Base-by-base conservation (phyloP, 148 eudicot genomes). In the Diospyros kaki region DNA sequence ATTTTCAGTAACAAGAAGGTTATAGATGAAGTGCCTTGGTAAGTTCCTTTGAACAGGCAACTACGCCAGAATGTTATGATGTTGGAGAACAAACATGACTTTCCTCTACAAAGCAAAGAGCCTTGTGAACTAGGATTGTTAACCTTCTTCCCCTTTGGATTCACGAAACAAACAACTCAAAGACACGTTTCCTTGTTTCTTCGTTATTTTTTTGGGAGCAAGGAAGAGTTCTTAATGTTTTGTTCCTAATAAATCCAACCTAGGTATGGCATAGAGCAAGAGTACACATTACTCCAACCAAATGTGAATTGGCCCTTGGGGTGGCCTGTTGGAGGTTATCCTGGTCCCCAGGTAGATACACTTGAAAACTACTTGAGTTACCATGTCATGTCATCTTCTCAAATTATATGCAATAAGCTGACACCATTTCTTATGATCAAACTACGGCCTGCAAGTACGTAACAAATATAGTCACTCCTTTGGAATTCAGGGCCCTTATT, bases 301-400 rank as follows among this genome's bases (percentile, higher is more conserved):
- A 84, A 89, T 58, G 96, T 92, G 69, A 90, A 89, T 8, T 92
- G 99, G 97, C 99, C 99, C 51, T 87, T 95, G 80, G 99, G 99
- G 4, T 95, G 99, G 99, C 99, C 99, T 28, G 90, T 87, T 76
- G 99, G 99, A 86, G 99, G 93, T 67, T 95, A 85, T 77, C 99
- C 99, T 61, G 99, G 99, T 83, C 99, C 99, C 77, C 99, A 95
- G 97, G 98, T 95, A 48, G 40, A 43, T 44, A 55, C 66, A 28
- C 45, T 40, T 38, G 15, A n/a, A 52, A 48, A 65, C 5, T 40
- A 67, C 60, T 46, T 44, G 9, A 44, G 58, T 2, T 60, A 18
- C 44, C 28, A 7, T 18, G 28, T 28, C 28, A 28, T 28, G 41
- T 53, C 2, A 44, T 52, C 15, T 11, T 68, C 58, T 28, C 40